Evolutionary conservation across 768 basidiomycete species (phyloP), one percentile per base, ranked within the genome.

Genomic region (Amanita polypyramis): DNA sequence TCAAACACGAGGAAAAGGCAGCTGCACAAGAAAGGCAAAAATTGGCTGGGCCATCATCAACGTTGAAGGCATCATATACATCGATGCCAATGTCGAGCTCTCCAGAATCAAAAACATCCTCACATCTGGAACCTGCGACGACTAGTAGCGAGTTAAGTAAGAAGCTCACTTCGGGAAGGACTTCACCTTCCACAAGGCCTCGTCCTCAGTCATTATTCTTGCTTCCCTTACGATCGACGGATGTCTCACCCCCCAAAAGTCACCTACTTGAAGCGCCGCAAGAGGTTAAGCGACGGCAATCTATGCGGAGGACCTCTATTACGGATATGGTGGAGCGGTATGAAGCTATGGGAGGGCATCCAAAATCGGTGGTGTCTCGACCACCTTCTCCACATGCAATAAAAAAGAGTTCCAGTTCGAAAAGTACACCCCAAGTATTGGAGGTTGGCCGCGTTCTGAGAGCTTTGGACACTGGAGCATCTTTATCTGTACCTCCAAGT

Each of bases 181-280:
- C 17, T 19, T 35, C 43, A 6, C 17, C 46, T 5, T 47, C 38
- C 17, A 10, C 34, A 11, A 25, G 66, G 5, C 69, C 75, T 30
- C 79, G 89, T 4, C 88, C 88, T 17, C 85, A 89, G 52, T 91
- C 89, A n/a, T 77, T 90, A 76, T 73, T 88, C 59, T 62, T 84
- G 23, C 80, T 84, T 55, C 82, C 85, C 3, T 70, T 74, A 5
- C 74, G 70, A 54, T 69, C 75, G 12, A 60, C 65, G 6, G 74
- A 75, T 32, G 67, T 61, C 36, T 50, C 64, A 11, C 58, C 66
- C 37, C 54, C 55, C 23, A 60, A 62, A 29, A 65, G 66, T 43
- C 59, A 66, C 37, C 62, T 62, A 11, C 61, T 82, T 8, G 58
- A 67, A 36, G 73, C 77, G 15, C 73, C 80, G 2, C 70, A 68